Evolutionary conservation across 768 basidiomycete species (phyloP).

Genomic region (Cystofilobasidium bisporidii): DNA sequence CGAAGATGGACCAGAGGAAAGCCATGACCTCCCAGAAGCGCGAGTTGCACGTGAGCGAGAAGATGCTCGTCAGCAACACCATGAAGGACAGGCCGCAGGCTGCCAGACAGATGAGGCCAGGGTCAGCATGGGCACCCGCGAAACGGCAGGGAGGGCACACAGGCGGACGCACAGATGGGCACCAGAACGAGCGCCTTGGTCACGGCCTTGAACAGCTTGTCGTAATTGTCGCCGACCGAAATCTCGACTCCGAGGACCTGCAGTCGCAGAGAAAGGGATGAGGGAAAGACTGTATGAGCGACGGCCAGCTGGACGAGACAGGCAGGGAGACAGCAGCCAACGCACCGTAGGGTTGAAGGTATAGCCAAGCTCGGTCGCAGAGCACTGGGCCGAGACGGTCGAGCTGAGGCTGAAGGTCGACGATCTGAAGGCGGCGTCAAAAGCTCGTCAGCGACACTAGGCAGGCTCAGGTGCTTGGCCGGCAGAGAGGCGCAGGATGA

Average conservation of each 20-base stretch:
- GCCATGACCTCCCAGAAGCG: conserved; percentile 16
- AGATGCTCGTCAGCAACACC: conserved; percentile 2
- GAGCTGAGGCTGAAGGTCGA: not conserved
- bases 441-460: too few relatives aligned
- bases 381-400: not conserved
- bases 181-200: conserved; percentile 12
- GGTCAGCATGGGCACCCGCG: too few relatives aligned
- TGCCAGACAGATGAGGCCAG: not conserved
- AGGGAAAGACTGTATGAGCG: not conserved
- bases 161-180: not conserved
- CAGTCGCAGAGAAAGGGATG: not conserved
- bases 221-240: not conserved
- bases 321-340: not conserved
- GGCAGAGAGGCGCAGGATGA: not conserved
- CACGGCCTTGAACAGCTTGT: not conserved
- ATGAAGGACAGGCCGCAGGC: conserved; percentile 13
- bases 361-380: conserved; percentile 2
- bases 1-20: conserved; percentile 5
- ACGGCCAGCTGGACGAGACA: not conserved
- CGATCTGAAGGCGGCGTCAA: not conserved
- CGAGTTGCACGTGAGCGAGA: conserved; percentile 9
- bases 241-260: conserved; percentile 5
- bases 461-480: not conserved
- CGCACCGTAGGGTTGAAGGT: conserved; percentile 6
- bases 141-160: not conserved